Conservation (phyloP, 1,139 yeast species). For the Suhomyces bokatorum region DNA sequence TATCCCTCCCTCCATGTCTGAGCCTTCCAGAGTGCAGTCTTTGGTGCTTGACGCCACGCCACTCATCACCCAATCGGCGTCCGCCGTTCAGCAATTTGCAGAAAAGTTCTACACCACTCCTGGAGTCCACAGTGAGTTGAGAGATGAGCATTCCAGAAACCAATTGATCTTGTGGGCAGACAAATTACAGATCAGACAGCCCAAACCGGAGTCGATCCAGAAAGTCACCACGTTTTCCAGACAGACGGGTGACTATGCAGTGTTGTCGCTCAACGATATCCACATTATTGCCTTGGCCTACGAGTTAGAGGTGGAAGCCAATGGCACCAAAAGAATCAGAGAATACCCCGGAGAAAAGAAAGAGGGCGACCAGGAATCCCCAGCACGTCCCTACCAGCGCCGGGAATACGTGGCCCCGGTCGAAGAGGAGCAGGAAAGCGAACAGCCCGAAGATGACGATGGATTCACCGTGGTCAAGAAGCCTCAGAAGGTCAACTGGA, state of each 20-base stretch:
- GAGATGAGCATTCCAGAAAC: conserved; percentile 79
- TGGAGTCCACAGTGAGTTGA: conserved; percentile 82
- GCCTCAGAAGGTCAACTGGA: conserved; percentile 11
- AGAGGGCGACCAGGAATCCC: conserved; percentile 12
- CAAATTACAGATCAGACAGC: conserved; percentile 66
- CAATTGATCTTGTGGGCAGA: conserved; percentile 81
- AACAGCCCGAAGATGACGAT: conserved; percentile 12
- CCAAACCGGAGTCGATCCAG: conserved; percentile 61
- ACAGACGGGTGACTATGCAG: conserved; percentile 88
- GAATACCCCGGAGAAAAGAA: conserved; percentile 66
- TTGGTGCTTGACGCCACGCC: conserved; percentile 95
- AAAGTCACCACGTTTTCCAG: conserved; percentile 76
- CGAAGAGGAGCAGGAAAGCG: conserved; percentile 12
- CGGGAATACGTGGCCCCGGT: conserved; percentile 4
- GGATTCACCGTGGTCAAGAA: conserved; percentile 11
- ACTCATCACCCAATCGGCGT: conserved; percentile 80
- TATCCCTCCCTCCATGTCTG: conserved; percentile 3
- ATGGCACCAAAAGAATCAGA: conserved; percentile 70
- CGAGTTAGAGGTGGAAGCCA: conserved; percentile 73
- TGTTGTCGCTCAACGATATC: conserved; percentile 85
- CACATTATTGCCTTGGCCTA: conserved; percentile 90
- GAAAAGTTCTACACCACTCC: conserved; percentile 81
- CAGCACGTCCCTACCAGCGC: conserved; percentile 15
- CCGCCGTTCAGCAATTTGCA: conserved; percentile 71
- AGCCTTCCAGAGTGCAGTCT: conserved; percentile 21